Evolutionary conservation across 495 filamentous ascomycete species (phyloP).

Genomic region (Aspergillus bridgeri): DNA sequence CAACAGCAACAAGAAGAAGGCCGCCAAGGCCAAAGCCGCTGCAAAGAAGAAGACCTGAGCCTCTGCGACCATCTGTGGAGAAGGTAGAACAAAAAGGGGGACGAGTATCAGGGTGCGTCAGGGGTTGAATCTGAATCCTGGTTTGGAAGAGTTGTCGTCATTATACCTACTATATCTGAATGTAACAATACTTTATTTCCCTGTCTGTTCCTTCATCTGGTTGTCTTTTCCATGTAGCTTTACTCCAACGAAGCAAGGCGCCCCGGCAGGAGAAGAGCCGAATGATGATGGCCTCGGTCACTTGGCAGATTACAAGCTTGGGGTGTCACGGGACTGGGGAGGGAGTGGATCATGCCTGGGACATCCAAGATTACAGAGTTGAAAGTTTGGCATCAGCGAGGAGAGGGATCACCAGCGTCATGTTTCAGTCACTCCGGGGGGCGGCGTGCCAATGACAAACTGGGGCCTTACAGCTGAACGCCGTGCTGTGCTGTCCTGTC

Average conservation of each 20-base stretch:
- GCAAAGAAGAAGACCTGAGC: constrained; percentile 66
- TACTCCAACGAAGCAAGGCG: background rate
- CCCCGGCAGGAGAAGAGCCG: background rate
- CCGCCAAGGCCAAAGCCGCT: constrained; percentile 80
- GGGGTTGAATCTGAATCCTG: background rate
- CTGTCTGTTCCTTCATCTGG: background rate
- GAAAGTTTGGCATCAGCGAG: background rate
- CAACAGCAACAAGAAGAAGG: constrained; percentile 95
- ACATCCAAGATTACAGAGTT: background rate
- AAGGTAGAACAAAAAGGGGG: constrained; percentile 3
- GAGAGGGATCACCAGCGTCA: constrained; percentile 12
- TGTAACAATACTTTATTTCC: background rate
- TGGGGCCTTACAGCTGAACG: constrained; percentile 18
- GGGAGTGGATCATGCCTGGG: background rate
- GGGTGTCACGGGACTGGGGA: background rate
- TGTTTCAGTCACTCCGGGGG: constrained; percentile 14
- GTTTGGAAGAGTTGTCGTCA: background rate
- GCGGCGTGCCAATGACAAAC: constrained; percentile 7
- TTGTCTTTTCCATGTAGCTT: background rate
- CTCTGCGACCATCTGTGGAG: constrained; percentile 6
- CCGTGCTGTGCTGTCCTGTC: constrained; percentile 5
- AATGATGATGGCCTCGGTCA: background rate
- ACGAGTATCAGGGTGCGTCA: constrained; percentile 1
- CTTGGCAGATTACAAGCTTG: background rate
- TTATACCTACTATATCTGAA: background rate